Evolutionary conservation across 345 rosid species (phyloP).

Genomic region (Populus nigra): DNA sequence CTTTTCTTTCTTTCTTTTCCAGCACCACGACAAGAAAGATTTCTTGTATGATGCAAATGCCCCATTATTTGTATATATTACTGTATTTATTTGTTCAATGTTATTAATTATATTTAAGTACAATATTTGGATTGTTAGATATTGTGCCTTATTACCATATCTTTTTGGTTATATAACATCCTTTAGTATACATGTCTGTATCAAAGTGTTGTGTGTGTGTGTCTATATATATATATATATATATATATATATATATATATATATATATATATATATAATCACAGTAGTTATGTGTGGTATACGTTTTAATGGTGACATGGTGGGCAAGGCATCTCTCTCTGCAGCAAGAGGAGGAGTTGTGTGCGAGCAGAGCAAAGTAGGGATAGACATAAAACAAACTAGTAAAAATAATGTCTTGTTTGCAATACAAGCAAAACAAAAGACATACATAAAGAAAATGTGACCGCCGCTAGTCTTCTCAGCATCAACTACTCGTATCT

Average conservation of each 20-base stretch:
- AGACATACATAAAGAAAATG: constrained; percentile 16
- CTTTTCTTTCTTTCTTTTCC: background rate
- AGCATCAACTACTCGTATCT: constrained; percentile 25
- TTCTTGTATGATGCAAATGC: background rate
- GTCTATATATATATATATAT: background rate
- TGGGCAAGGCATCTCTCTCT: constrained; percentile 25
- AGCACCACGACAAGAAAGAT: too few relatives aligned
- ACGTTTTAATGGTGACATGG: background rate
- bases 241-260: background rate
- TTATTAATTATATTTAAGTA: too few relatives aligned
- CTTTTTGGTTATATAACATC: background rate
- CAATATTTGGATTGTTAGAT: too few relatives aligned
- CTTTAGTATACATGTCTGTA: too few relatives aligned
- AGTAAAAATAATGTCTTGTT: constrained; percentile 16
- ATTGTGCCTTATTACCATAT: background rate
- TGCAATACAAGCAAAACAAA: constrained; percentile 8
- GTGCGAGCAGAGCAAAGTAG: constrained; percentile 24
- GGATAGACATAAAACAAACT: constrained; percentile 23
- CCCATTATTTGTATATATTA: background rate
- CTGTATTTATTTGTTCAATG: background rate
- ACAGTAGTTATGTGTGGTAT: background rate
- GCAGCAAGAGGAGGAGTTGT: background rate
- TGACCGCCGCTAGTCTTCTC: constrained; percentile 9
- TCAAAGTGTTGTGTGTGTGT: too few relatives aligned
- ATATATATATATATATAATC: background rate